Conservation (phyloP, 83 land plant species). For the Picea mariana region DNA sequence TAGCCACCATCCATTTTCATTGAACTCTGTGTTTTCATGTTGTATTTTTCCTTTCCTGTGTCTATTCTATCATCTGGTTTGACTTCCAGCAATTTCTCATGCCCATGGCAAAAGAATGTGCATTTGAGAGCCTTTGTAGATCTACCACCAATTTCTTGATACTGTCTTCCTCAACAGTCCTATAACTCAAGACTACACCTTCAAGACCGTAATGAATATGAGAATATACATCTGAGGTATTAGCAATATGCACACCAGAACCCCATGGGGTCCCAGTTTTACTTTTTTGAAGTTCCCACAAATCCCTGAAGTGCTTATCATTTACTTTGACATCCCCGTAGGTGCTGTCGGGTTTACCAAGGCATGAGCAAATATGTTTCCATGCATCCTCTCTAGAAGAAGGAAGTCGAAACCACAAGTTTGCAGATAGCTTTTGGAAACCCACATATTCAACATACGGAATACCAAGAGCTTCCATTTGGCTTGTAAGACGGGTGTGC, state of each 20-base stretch:
- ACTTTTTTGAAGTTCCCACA: conserved; percentile 92
- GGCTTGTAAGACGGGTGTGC: conserved; percentile 83
- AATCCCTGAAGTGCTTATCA: conserved; percentile 72
- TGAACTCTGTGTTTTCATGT: no score
- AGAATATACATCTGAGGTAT: conserved; percentile 82
- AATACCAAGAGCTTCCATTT: conserved; percentile 87
- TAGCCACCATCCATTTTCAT: no score
- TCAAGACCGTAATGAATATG: conserved; percentile 81
- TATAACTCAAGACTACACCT: conserved; percentile 80
- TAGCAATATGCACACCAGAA: conserved; percentile 78
- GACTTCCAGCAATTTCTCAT: conserved; percentile 52
- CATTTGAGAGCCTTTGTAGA: not conserved
- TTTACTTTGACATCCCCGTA: conserved; percentile 82
- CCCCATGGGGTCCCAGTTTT: conserved; percentile 58
- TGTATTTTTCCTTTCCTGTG: conserved; percentile 12
- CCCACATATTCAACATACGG: conserved; percentile 85
- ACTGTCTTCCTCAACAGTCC: conserved; percentile 74
- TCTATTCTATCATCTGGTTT: not conserved
- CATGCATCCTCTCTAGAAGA: conserved; percentile 71
- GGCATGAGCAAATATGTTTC: conserved; percentile 82
- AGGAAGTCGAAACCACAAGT: conserved; percentile 83
- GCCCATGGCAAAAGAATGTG: conserved; percentile 83
- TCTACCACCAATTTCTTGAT: conserved; percentile 10
- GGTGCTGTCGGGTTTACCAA: conserved; percentile 89
- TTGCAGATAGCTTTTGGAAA: conserved; percentile 59